Evolutionary conservation across 73 alveolate genomes (phyloP).

Genomic region (Effrenium voratum): DNA sequence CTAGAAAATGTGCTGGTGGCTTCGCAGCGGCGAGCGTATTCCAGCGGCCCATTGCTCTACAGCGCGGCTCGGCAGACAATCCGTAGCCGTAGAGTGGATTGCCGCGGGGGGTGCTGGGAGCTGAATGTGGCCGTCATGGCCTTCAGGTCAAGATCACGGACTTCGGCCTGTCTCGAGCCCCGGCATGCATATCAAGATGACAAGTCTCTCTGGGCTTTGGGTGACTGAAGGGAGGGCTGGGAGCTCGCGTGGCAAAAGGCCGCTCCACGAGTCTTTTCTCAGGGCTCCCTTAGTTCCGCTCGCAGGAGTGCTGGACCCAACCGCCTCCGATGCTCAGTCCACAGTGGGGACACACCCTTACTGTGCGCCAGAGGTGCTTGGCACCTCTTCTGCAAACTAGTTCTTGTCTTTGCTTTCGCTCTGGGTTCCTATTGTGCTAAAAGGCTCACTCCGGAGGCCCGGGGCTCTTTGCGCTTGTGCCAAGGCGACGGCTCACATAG

Average conservation of each 20-base stretch:
- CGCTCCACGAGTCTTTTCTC: not conserved
- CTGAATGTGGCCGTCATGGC: too few relatives aligned
- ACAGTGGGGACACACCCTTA: conserved; percentile 88
- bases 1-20: conserved; percentile 93
- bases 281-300: not conserved
- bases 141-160: conserved; percentile 88
- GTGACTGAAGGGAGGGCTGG: not conserved
- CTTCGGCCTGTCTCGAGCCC: conserved; percentile 72
- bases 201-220: not conserved
- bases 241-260: not conserved
- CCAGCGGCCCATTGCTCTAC: conserved; percentile 82
- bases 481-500: conserved; percentile 58
- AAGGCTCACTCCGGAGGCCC: not conserved
- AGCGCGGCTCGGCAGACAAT: conserved; percentile 9
- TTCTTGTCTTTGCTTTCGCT: not conserved
- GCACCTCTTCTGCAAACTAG: conserved; percentile 15
- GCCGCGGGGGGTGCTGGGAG: too few relatives aligned
- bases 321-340: conserved; percentile 72
- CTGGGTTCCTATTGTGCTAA: not conserved
- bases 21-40: conserved; percentile 68
- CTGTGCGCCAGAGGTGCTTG: conserved; percentile 82
- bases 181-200: not conserved
- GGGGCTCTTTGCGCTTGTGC: not conserved
- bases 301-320: conserved; percentile 49
- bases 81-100: too few relatives aligned